Evolutionary conservation across 441 rosid genomes (phyloP).

Genomic region (Gossypium schwendimanii): DNA sequence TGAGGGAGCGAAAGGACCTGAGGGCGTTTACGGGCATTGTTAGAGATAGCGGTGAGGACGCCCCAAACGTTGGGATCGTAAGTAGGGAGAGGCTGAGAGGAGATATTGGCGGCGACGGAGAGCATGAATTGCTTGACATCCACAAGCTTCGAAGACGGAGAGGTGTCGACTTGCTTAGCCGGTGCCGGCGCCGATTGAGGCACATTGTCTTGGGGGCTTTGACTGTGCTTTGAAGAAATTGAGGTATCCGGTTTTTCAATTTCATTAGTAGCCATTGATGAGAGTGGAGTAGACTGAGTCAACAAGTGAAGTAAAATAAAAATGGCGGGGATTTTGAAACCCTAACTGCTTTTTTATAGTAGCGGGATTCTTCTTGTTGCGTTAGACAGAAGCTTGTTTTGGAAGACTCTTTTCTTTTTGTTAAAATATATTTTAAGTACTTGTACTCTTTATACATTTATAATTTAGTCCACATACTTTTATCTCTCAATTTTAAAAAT

Average conservation of each 20-base stretch:
- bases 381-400: neutral
- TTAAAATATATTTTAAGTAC: too few relatives aligned
- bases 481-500: too few relatives aligned
- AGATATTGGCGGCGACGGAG: slow-evolving; percentile 52
- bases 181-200: slow-evolving; percentile 32
- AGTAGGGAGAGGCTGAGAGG: slow-evolving; percentile 65
- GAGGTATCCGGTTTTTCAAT: slow-evolving; percentile 26
- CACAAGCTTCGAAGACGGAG: slow-evolving; percentile 26
- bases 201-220: slow-evolving; percentile 17
- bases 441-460: too few relatives aligned
- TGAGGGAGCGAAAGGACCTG: slow-evolving; percentile 32
- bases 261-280: slow-evolving; percentile 34
- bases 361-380: neutral
- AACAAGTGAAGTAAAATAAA: neutral
- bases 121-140: slow-evolving; percentile 40
- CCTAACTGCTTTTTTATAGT: slow-evolving; percentile 19
- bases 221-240: slow-evolving; percentile 22
- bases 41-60: slow-evolving; percentile 83
- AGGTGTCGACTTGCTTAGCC: slow-evolving; percentile 25
- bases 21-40: slow-evolving; percentile 64
- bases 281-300: neutral
- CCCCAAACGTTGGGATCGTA: slow-evolving; percentile 76
- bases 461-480: too few relatives aligned
- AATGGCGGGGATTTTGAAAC: slow-evolving; percentile 49
- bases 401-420: neutral